These are phyloP conservation scores for Alternaria novae-zelandiae DNA, from an alignment of 2,329 filamentous ascomycete species.

Conservation along the genomic window DNA sequence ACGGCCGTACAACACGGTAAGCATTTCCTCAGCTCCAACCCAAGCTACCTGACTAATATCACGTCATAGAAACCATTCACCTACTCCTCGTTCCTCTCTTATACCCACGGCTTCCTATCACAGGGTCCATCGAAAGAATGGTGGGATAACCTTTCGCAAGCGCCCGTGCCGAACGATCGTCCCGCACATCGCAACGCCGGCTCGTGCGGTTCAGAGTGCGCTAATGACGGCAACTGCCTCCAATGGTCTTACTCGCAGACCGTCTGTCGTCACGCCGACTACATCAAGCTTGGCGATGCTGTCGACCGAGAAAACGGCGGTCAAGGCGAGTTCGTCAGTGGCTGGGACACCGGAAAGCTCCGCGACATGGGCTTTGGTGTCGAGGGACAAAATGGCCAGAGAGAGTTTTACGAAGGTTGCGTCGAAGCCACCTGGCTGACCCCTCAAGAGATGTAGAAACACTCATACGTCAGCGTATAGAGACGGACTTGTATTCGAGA, in stretches of 20 bases:
- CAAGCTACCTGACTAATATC: constrained; percentile 1
- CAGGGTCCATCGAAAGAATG: constrained; percentile 40
- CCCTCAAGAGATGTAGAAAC: constrained; percentile 32
- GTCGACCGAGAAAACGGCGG: constrained; percentile 42
- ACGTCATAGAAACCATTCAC: constrained; percentile 43
- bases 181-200: constrained; percentile 42
- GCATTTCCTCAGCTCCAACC: not conserved
- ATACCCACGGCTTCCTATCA: constrained; percentile 43
- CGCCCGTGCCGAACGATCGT: constrained; percentile 42
- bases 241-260: constrained; percentile 48
- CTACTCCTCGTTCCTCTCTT: constrained; percentile 47
- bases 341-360: constrained; percentile 49
- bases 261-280: constrained; percentile 47
- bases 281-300: constrained; percentile 43
- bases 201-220: constrained; percentile 45
- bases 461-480: constrained; percentile 1
- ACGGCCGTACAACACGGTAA: constrained; percentile 42
- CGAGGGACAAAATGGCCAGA: constrained; percentile 39
- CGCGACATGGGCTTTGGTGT: constrained; percentile 44
- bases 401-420: constrained; percentile 43
- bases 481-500: constrained; percentile 8
- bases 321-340: constrained; percentile 47
- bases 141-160: constrained; percentile 46
- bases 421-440: constrained; percentile 49
- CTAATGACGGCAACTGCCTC: constrained; percentile 40